Conservation (phyloP, 306 rosid genomes). For the Cicer arietinum region DNA sequence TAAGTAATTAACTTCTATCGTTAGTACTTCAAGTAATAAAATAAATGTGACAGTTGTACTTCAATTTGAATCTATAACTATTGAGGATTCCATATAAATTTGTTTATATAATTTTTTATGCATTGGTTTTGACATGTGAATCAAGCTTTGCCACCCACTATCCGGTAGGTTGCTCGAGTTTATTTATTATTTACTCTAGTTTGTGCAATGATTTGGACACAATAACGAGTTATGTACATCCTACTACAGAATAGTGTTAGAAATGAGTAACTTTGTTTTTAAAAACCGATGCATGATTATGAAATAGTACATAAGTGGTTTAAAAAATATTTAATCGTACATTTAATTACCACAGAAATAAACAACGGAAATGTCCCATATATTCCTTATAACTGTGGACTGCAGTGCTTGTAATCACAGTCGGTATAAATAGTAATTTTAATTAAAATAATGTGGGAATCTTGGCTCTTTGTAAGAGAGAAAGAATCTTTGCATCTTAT, state of each 20-base stretch:
- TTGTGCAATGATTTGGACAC: conserved; percentile 2
- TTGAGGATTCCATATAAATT: too few species aligned
- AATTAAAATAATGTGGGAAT: conserved; percentile 33
- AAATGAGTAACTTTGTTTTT: conserved; percentile 8
- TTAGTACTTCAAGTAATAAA: too few species aligned
- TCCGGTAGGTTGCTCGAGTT: not conserved
- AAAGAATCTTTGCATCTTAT: conserved; percentile 37
- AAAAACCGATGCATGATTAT: conserved; percentile 23
- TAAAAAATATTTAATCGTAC: too few species aligned
- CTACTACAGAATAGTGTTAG: not conserved
- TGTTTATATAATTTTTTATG: too few species aligned
- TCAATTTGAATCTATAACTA: too few species aligned
- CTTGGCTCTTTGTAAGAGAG: conserved; percentile 42
- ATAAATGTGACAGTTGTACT: too few species aligned
- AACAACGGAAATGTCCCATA: conserved; percentile 31
- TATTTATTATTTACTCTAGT: not conserved
- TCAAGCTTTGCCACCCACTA: conserved; percentile 27
- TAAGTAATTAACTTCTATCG: too few species aligned
- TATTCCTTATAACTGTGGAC: not conserved
- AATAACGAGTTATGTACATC: too few species aligned
- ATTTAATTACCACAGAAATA: not conserved
- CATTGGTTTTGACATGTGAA: not conserved
- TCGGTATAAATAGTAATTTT: conserved; percentile 10
- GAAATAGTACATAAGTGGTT: too few species aligned
- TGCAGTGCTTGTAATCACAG: conserved; percentile 6